Base-by-base conservation (phyloP, 257 asterid genomes). In the Lycium ferocissimum region DNA sequence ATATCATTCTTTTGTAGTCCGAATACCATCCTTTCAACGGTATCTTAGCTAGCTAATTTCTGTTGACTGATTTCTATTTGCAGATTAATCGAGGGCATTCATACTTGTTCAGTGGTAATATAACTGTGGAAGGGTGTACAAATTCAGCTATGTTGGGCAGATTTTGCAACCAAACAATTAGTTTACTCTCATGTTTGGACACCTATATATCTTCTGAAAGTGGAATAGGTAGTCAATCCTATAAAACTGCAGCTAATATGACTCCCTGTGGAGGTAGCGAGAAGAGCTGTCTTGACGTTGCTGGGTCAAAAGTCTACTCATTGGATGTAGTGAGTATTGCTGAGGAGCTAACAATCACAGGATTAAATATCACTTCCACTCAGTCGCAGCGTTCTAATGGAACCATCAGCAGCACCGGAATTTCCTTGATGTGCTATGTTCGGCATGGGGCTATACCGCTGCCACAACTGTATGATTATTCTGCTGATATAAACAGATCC, bases 61-160 rank as follows among this genome's bases (percentile, higher is more conserved):
- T 40, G 56, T 72, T 63, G 18, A 40, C 82, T 35, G 67, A n/a
- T 66, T 51, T 82, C 15, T 45, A 35, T 40, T 81, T 86, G 85
- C 96, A 97, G 99, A 94, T 95, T 83, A 95, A 97, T 87, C 93
- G 99, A 89, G 99, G 99, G 45, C 86, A 86, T 1, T 49, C 88
- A 47, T 95, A 91, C 90, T 87, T 91, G 85, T 95, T 95, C 88
- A 88, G 94, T 35, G 97, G 95, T 76, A 97, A 95, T 79, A 82
- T 94, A 56, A 95, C 90, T 62, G 96, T 97, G 76, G 98, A 97
- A 86, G 99, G 98, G 87, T 97, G 99, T 84, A 81, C 83, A 81
- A 85, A 90, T 73, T 89, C 97, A 26, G 89, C 86, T 85, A 85
- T 90, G 91, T 84, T 85, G 83, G 99, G 99, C 72, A 92, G 83